Percentiles rank a stretch among this genome's conserved stretches.
Conservation (phyloP, 352 stramenopile genomes). For the Phytophthora cryptogea region DNA sequence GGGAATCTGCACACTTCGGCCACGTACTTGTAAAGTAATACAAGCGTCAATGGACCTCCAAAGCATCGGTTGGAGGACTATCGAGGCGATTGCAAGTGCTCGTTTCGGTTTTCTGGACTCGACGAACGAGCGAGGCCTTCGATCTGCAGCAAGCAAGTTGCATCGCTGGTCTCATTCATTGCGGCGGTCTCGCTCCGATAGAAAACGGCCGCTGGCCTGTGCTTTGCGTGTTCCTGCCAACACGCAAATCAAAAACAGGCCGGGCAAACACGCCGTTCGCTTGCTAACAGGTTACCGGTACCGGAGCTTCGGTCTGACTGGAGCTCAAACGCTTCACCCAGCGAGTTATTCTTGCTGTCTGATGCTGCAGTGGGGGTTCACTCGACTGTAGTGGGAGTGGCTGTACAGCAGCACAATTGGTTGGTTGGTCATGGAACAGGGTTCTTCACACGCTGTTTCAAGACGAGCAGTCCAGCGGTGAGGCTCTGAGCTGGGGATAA, state of each 20-base stretch:
- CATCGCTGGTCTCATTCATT: not conserved
- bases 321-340: not conserved
- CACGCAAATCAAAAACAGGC: slow-evolving; percentile 12
- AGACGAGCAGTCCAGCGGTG: slow-evolving; percentile 13
- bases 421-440: not conserved
- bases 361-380: not conserved
- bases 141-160: slow-evolving; percentile 15
- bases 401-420: slow-evolving; percentile 19
- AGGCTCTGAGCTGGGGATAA: slow-evolving; percentile 3
- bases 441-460: slow-evolving; percentile 1
- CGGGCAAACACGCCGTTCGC: slow-evolving; percentile 9
- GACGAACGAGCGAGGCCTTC: slow-evolving; percentile 3
- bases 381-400: slow-evolving; percentile 21
- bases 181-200: slow-evolving; percentile 13
- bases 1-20: not conserved
- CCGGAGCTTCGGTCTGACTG: too few species aligned
- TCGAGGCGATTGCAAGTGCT: slow-evolving; percentile 11
- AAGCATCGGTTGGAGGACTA: slow-evolving; percentile 18
- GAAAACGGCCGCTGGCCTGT: slow-evolving; percentile 11
- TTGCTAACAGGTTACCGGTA: not conserved
- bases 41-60: slow-evolving; percentile 4
- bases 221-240: slow-evolving; percentile 4
- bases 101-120: slow-evolving; percentile 5
- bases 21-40: not conserved
- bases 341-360: too few species aligned